A percentile compares a stretch with the other conserved stretches of the same genome.
These are phyloP conservation scores for Wickerhamiella dianesei DNA, from an alignment of 805 yeast species.

Conservation along the genomic window DNA sequence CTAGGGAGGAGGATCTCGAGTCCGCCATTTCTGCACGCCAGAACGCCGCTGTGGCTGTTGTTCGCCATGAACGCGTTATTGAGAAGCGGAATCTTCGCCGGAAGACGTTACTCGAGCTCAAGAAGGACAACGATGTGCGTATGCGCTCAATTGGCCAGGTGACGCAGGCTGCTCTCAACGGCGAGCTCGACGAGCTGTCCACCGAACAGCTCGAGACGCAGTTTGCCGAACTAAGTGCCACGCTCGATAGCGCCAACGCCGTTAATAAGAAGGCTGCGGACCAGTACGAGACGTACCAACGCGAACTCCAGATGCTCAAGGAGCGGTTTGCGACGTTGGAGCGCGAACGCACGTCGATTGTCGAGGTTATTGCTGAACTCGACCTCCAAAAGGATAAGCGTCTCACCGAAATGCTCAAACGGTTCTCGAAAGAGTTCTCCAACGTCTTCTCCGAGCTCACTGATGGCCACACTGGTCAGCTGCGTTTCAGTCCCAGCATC, in stretches of 20 bases:
- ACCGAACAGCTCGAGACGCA: constrained; percentile 42
- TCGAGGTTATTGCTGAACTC: constrained; percentile 47
- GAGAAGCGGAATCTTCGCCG: constrained; percentile 55
- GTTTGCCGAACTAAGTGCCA: constrained; percentile 42
- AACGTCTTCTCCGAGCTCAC: constrained; percentile 69
- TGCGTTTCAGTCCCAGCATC: constrained; percentile 42
- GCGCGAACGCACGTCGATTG: constrained; percentile 57
- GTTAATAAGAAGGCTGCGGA: constrained; percentile 85
- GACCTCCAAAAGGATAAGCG: constrained; percentile 74
- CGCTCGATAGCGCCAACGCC: constrained; percentile 51
- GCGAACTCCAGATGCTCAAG: constrained; percentile 54
- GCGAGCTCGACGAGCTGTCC: constrained; percentile 30
- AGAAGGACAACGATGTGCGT: constrained; percentile 58
- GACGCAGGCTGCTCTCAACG: constrained; percentile 57
- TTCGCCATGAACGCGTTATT: constrained; percentile 44
- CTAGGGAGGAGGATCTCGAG: background rate
- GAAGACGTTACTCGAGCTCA: constrained; percentile 42
- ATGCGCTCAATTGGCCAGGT: constrained; percentile 77
- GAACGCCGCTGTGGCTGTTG: constrained; percentile 39
- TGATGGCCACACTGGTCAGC: constrained; percentile 65
- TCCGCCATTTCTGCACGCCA: constrained; percentile 4
- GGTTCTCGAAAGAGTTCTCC: constrained; percentile 59
- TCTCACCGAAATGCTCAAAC: constrained; percentile 60
- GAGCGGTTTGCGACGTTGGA: constrained; percentile 56
- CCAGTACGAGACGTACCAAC: constrained; percentile 59